These are phyloP conservation scores for Diatrype stigma DNA, from an alignment of 2,329 filamentous ascomycete genomes.

Conservation along the genomic window DNA sequence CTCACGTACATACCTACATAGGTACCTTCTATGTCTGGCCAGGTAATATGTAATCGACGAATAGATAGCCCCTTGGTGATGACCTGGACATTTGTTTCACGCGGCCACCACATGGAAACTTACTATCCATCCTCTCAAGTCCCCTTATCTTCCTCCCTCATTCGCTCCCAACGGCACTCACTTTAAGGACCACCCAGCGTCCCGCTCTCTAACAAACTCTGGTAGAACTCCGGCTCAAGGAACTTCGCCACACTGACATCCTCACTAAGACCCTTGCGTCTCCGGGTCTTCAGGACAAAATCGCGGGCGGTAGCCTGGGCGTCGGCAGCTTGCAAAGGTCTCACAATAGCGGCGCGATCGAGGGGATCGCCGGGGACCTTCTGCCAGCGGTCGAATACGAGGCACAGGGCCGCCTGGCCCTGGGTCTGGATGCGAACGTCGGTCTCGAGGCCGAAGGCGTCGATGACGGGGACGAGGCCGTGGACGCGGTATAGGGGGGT, in stretches of 20 bases:
- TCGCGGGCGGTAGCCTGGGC: constrained; percentile 89
- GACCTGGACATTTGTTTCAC: no score
- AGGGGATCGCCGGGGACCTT: constrained; percentile 94
- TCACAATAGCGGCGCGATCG: constrained; percentile 76
- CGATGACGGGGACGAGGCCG: constrained; percentile 90
- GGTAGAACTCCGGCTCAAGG: constrained; percentile 89
- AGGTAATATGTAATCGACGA: no score
- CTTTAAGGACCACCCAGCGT: constrained; percentile 67
- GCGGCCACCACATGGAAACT: no score
- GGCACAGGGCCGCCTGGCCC: constrained; percentile 81
- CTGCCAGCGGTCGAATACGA: constrained; percentile 94
- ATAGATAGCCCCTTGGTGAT: no score
- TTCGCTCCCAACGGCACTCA: no score
- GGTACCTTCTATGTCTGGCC: no score
- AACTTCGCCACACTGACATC: constrained; percentile 96
- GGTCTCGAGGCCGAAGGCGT: constrained; percentile 97
- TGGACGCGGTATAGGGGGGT: constrained; percentile 90
- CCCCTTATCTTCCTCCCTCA: no score
- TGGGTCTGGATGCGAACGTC: constrained; percentile 95
- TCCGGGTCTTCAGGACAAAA: constrained; percentile 92
- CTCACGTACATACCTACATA: no score
- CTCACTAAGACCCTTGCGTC: constrained; percentile 90
- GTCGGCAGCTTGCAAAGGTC: constrained; percentile 80
- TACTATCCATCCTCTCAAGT: no score
- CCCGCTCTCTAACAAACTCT: constrained; percentile 81